A percentile compares a stretch with the other conserved stretches of the same genome.
Evolutionary conservation across 2,329 filamentous ascomycete species (phyloP).

Genomic region (Neopestalotiopsis sp.): DNA sequence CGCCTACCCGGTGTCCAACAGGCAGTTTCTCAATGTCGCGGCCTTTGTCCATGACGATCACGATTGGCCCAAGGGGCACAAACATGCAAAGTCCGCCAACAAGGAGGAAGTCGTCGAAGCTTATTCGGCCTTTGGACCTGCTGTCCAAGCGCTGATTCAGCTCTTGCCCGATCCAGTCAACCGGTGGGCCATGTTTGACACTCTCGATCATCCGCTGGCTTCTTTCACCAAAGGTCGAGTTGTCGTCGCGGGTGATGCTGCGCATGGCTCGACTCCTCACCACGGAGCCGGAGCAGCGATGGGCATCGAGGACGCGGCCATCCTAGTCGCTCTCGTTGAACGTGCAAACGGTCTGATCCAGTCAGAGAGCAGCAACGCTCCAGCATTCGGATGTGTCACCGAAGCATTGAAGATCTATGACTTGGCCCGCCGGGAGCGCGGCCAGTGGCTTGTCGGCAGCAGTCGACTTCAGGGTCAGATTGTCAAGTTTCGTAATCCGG

Average conservation of each 20-base stretch:
- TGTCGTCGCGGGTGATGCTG: constrained; percentile 56
- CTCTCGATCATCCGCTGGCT: constrained; percentile 43
- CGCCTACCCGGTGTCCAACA: constrained; percentile 62
- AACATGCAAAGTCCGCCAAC: constrained; percentile 34
- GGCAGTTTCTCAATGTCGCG: constrained; percentile 60
- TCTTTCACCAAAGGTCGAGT: constrained; percentile 45
- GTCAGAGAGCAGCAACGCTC: constrained; percentile 25
- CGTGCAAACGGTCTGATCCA: background rate
- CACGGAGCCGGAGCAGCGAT: constrained; percentile 56
- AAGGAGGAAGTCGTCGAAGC: constrained; percentile 41
- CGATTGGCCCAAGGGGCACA: constrained; percentile 22
- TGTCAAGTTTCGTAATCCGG: background rate
- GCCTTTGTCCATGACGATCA: constrained; percentile 39
- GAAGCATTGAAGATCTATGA: constrained; percentile 45
- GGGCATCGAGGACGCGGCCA: constrained; percentile 55
- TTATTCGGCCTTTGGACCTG: constrained; percentile 42
- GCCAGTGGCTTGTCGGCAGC: constrained; percentile 47
- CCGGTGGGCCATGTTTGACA: constrained; percentile 58
- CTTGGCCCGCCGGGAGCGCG: constrained; percentile 42
- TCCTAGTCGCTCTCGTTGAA: constrained; percentile 33
- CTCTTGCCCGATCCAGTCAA: constrained; percentile 49
- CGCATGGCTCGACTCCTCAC: constrained; percentile 56
- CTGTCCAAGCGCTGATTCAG: constrained; percentile 37
- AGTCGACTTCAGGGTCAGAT: background rate
- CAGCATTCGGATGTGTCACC: background rate